Evolutionary conservation across 2,329 filamentous ascomycete genomes (phyloP).

Genomic region (Metarhizium robertsii): DNA sequence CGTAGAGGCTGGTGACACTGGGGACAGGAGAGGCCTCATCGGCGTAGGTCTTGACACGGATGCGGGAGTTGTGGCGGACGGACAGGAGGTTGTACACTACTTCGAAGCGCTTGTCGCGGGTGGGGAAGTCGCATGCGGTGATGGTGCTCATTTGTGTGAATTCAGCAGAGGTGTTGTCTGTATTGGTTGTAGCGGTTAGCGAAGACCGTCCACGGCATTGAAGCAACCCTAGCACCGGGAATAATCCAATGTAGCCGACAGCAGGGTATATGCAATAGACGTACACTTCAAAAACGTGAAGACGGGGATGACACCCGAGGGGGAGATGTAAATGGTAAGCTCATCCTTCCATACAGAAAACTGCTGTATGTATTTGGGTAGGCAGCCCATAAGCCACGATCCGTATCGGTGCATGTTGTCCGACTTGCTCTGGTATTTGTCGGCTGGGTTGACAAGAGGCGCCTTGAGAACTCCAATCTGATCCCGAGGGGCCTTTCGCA

Average conservation of each 20-base stretch:
- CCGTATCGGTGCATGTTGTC: constrained; percentile 90
- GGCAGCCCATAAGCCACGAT: constrained; percentile 89
- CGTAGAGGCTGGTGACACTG: constrained; percentile 75
- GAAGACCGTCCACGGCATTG: neutral
- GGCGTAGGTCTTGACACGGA: constrained; percentile 97
- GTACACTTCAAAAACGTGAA: constrained; percentile 84
- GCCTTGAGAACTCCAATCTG: constrained; percentile 57
- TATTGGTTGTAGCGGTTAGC: neutral
- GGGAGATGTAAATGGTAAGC: constrained; percentile 86
- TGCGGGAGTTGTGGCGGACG: constrained; percentile 90
- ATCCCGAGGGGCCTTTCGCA: constrained; percentile 54
- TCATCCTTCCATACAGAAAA: constrained; percentile 99
- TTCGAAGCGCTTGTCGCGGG: constrained; percentile 91
- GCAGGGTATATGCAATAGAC: constrained; percentile 8
- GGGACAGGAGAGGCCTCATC: constrained; percentile 93
- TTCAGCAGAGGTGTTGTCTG: constrained; percentile 92
- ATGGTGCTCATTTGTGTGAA: constrained; percentile 91
- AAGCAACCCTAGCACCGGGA: neutral
- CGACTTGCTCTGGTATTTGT: constrained; percentile 83
- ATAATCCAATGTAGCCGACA: neutral
- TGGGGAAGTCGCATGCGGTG: constrained; percentile 92
- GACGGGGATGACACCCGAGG: constrained; percentile 79
- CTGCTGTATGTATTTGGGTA: constrained; percentile 98
- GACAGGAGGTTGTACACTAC: constrained; percentile 96
- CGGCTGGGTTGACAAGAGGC: constrained; percentile 80